Base-by-base conservation (phyloP, 208 protist species). In the Crithidia fasciculata region DNA sequence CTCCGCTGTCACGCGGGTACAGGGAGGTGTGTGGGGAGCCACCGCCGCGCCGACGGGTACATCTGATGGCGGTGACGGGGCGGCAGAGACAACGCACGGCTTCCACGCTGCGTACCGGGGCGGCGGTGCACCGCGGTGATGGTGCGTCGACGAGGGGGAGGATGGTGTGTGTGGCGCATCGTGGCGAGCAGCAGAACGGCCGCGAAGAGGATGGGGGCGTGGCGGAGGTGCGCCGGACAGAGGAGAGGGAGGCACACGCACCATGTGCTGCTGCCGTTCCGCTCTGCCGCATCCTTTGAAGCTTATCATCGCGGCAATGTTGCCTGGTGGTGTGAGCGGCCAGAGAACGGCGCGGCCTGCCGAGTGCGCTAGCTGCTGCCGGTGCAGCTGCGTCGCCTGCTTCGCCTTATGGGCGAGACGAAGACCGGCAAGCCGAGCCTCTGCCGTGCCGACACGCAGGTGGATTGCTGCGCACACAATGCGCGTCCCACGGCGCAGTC, bases 401-500 rank as follows among this genome's bases (percentile, higher is more conserved):
- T 36, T 50, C n/a, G 39, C 59, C 64, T 47, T 61, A 8, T 76
- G 76, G 39, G 61, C 70, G 18, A 76, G 44, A n/a, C 52, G 49
- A 3, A 63, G 63, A 6, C 64, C 76, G 13, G 44, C 49, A 41
- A 61, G 66, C 19, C 73, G 73, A 8, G 73, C 73, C 5, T 72
- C 73, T n/a, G 58, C 59, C 6, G 49, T 72, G 52, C 19, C 37
- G 44, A 78, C 66, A 39, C 73, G 64, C 52, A 78, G 59, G 28
- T 63, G 73, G 36, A 78, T 47, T 9, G 69, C 66, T 0, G 45
- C 57, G 2, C 50, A 56, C 36, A 62, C 12, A 62, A 81, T 50
- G 16, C 76, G 76, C 37, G 47, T 47, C 1, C 61, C 70, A 12
- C 65, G 10, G 28, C 76, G 76, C 36, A 81, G 53, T n/a, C 70